These are phyloP conservation scores for Leptographium wingfieldii DNA, from an alignment of 2,329 filamentous ascomycete genomes.

Conservation along the genomic window DNA sequence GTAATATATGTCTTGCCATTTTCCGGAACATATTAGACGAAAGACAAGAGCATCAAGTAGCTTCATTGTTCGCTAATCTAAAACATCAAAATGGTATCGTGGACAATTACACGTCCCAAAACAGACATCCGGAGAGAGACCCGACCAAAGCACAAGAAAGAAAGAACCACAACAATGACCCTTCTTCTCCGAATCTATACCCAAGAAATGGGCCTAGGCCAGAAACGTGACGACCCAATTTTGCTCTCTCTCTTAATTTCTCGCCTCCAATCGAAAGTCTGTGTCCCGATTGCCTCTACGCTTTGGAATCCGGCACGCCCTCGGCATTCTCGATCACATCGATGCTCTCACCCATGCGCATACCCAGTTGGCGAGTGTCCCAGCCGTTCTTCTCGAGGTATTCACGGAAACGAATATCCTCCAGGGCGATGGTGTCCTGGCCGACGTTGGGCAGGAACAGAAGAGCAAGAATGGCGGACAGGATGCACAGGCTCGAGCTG, in stretches of 20 bases:
- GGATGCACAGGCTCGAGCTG: slow-evolving; percentile 61
- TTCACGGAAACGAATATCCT: slow-evolving; percentile 62
- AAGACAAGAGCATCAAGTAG: background rate
- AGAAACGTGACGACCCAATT: no score
- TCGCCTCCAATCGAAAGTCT: background rate
- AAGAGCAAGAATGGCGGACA: slow-evolving; percentile 53
- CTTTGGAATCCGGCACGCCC: background rate
- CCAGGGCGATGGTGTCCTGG: slow-evolving; percentile 71
- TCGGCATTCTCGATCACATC: slow-evolving; percentile 13
- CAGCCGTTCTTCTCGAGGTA: slow-evolving; percentile 66
- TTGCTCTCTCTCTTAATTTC: background rate
- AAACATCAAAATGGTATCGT: slow-evolving; percentile 1
- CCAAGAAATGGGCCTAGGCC: no score
- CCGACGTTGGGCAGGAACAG: slow-evolving; percentile 64
- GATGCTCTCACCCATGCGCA: slow-evolving; percentile 23
- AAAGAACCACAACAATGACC: no score
- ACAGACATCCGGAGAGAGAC: no score
- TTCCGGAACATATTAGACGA: background rate
- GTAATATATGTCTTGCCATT: background rate
- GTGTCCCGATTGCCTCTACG: background rate
- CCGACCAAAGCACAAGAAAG: no score
- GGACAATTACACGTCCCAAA: background rate
- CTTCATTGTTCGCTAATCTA: background rate
- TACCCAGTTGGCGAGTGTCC: slow-evolving; percentile 48
- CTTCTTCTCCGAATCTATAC: no score